phyloP scores from a whole-genome alignment of 2,329 filamentous ascomycete species.

The Exophiala bonariae region DNA sequence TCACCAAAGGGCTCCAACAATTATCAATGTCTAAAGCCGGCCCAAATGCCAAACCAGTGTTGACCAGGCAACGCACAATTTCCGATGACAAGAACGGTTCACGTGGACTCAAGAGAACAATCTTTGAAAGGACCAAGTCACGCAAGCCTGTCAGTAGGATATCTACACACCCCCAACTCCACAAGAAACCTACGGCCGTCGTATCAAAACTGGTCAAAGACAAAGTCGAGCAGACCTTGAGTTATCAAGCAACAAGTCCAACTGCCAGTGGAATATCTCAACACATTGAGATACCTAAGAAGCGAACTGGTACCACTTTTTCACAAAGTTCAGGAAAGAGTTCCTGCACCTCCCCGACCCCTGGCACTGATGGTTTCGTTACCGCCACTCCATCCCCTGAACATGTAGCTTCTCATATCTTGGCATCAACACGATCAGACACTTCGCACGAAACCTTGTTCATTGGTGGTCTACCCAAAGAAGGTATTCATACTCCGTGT shows the following conservation, averaged over 20 bases:
- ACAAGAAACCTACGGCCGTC: not conserved
- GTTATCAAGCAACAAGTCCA: not conserved
- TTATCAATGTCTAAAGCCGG: conserved; percentile 2
- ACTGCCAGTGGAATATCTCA: not conserved
- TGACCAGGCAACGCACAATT: conserved; percentile 10
- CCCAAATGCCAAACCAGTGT: not conserved
- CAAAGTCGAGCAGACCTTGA: not conserved
- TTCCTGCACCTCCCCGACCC: not conserved
- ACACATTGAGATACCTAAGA: too few relatives aligned
- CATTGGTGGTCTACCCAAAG: not conserved
- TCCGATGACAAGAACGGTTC: conserved; percentile 9
- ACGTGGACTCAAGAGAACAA: not conserved
- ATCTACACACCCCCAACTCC: not conserved
- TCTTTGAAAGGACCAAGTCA: conserved; percentile 6
- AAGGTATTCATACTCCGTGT: not conserved
- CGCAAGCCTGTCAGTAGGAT: conserved; percentile 1
- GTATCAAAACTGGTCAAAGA: not conserved
- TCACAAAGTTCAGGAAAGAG: not conserved
- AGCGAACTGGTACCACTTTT: not conserved
- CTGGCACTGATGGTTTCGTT: not conserved
- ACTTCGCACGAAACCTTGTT: conserved; percentile 7
- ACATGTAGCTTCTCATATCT: not conserved
- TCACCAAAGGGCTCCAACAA: conserved; percentile 10
- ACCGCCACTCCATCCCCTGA: not conserved
- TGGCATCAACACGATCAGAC: not conserved